Evolutionary conservation across 306 rosid species (phyloP).

Genomic region (Fragaria ananassa): DNA sequence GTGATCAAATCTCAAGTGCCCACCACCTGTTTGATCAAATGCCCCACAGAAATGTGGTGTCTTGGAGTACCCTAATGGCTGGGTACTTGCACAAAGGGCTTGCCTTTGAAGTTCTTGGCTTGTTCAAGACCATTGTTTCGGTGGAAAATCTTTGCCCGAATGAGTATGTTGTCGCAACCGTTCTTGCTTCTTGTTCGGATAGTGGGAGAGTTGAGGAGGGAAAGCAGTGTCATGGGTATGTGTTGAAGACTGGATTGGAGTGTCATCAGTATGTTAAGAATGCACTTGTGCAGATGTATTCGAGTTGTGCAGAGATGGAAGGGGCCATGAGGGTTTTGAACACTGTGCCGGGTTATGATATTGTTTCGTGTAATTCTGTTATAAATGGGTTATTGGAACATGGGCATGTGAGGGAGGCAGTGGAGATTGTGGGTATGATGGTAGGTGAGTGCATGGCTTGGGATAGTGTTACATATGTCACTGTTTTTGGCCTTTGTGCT

Average conservation of each 20-base stretch:
- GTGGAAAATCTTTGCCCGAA: conserved; percentile 24
- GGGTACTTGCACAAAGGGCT: conserved; percentile 51
- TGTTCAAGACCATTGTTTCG: background rate
- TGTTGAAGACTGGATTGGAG: conserved; percentile 47
- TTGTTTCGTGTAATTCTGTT: conserved; percentile 48
- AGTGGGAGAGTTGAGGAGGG: conserved; percentile 43
- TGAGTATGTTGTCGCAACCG: conserved; percentile 48
- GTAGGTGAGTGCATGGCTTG: conserved; percentile 32
- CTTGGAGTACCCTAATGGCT: conserved; percentile 52
- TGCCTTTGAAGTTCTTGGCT: conserved; percentile 25
- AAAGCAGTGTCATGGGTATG: conserved; percentile 55
- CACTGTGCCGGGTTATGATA: conserved; percentile 32
- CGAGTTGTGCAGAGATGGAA: conserved; percentile 36
- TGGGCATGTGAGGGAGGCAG: conserved; percentile 33
- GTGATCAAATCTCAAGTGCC: conserved; percentile 34
- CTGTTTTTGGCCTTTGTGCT: conserved; percentile 52
- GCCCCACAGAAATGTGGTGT: conserved; percentile 33
- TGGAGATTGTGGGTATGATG: conserved; percentile 47
- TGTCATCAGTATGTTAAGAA: conserved; percentile 50
- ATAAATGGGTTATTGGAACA: conserved; percentile 43
- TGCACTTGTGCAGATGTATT: conserved; percentile 61
- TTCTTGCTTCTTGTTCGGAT: conserved; percentile 40
- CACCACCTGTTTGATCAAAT: conserved; percentile 12
- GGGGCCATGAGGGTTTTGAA: conserved; percentile 47
- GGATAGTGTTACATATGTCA: conserved; percentile 53